Evolutionary conservation across 495 filamentous ascomycete species (phyloP).

Genomic region (Podospora didyma): DNA sequence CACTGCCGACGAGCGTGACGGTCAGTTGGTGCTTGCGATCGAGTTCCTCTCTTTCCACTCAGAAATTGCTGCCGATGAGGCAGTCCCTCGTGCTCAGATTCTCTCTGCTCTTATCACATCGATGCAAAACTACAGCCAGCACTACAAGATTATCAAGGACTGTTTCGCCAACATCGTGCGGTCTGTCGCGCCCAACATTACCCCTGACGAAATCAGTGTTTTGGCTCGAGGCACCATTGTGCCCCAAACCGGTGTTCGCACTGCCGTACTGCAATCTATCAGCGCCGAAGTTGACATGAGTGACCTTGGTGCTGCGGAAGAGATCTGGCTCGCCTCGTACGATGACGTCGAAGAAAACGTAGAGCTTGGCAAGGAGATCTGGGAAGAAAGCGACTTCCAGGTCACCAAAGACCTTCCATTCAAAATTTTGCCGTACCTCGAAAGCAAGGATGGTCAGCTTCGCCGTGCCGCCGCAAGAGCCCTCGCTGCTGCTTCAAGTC

Average conservation of each 20-base stretch:
- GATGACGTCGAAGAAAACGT: conserved; percentile 86
- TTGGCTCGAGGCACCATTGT: conserved; percentile 74
- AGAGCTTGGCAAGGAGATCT: conserved; percentile 79
- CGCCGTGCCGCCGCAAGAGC: conserved; percentile 79
- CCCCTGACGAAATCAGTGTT: conserved; percentile 59
- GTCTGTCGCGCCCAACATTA: conserved; percentile 73
- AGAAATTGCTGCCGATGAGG: conserved; percentile 61
- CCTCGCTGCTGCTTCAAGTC: conserved; percentile 65
- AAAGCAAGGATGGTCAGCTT: conserved; percentile 71
- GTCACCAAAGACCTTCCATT: conserved; percentile 58
- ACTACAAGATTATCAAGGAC: conserved; percentile 92
- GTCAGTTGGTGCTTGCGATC: conserved; percentile 83
- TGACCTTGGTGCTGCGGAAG: conserved; percentile 76
- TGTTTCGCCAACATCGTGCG: conserved; percentile 79
- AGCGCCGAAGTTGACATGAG: conserved; percentile 87
- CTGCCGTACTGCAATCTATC: conserved; percentile 85
- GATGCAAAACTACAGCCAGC: conserved; percentile 86
- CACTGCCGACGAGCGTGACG: conserved; percentile 71
- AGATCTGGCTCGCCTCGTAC: conserved; percentile 90
- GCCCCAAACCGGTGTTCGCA: conserved; percentile 71
- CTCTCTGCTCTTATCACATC: conserved; percentile 65
- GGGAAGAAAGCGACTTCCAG: conserved; percentile 87
- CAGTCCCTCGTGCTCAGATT: conserved; percentile 71
- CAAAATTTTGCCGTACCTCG: conserved; percentile 71
- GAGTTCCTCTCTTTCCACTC: conserved; percentile 89